Conservation (phyloP, 768 basidiomycete genomes). For the Leccinum aurantiacum region DNA sequence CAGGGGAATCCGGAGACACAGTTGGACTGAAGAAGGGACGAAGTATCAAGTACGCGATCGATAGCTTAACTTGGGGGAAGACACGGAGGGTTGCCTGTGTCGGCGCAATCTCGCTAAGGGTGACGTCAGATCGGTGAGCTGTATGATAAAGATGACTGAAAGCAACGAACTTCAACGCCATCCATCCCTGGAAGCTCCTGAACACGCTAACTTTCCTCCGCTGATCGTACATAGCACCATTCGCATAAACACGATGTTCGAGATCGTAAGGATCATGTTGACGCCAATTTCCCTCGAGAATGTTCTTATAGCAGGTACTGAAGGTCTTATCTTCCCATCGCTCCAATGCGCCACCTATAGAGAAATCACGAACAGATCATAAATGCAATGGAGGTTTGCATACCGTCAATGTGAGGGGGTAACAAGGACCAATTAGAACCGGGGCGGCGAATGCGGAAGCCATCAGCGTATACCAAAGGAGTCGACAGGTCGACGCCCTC, state of each 20-base stretch:
- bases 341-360: conserved; percentile 66
- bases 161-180: conserved; percentile 55
- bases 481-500: conserved; percentile 60
- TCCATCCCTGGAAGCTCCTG: conserved; percentile 74
- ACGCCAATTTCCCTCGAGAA: conserved; percentile 62
- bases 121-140: background rate
- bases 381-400: conserved; percentile 27
- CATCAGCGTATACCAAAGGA: conserved; percentile 69
- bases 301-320: conserved; percentile 58
- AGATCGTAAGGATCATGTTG: conserved; percentile 54
- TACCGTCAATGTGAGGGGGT: conserved; percentile 53
- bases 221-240: conserved; percentile 22
- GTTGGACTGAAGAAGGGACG: conserved; percentile 66
- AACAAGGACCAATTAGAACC: conserved; percentile 57
- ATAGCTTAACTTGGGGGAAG: conserved; percentile 62
- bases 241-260: conserved; percentile 57
- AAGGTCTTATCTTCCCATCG: conserved; percentile 67
- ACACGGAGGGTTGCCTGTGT: conserved; percentile 51
- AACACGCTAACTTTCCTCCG: conserved; percentile 55
- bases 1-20: conserved; percentile 39
- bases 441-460: conserved; percentile 71
- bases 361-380: background rate
- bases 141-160: background rate
- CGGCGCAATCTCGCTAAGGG: conserved; percentile 58
- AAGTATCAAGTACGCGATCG: conserved; percentile 43